Evolutionary conservation across 768 basidiomycete genomes (phyloP).

Genomic region (Naganishia kalamii): DNA sequence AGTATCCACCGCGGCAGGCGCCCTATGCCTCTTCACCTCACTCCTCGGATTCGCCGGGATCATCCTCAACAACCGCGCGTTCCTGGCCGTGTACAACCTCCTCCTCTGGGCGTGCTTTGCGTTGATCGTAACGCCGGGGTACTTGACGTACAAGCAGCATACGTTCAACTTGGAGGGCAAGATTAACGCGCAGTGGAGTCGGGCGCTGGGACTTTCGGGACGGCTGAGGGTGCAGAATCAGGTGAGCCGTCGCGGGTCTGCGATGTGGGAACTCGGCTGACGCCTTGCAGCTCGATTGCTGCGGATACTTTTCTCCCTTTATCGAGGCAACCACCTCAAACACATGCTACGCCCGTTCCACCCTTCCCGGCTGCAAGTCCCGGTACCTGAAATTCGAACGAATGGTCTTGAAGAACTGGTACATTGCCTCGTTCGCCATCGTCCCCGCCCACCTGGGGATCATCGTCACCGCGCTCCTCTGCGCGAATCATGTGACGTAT

Average conservation of each 20-base stretch:
- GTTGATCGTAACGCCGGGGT: slow-evolving; percentile 67
- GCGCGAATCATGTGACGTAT: slow-evolving; percentile 77
- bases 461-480: slow-evolving; percentile 62
- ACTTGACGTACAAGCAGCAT: slow-evolving; percentile 66
- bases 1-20: slow-evolving; percentile 63
- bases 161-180: slow-evolving; percentile 77
- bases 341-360: slow-evolving; percentile 66
- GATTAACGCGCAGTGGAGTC: slow-evolving; percentile 70
- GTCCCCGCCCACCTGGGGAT: slow-evolving; percentile 63
- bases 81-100: slow-evolving; percentile 68
- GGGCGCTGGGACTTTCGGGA: slow-evolving; percentile 56
- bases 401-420: slow-evolving; percentile 59
- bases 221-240: slow-evolving; percentile 64
- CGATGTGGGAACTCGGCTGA: not conserved
- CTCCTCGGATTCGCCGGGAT: slow-evolving; percentile 72
- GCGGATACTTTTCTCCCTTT: slow-evolving; percentile 73
- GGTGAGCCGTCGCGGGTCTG: slow-evolving; percentile 29
- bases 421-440: slow-evolving; percentile 58
- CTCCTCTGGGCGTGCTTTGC: slow-evolving; percentile 68
- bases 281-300: slow-evolving; percentile 59
- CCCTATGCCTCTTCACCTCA: slow-evolving; percentile 58
- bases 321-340: slow-evolving; percentile 69
- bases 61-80: slow-evolving; percentile 73
- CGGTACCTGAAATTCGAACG: slow-evolving; percentile 59
- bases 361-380: slow-evolving; percentile 67